phyloP scores from a whole-genome alignment of 2,329 filamentous ascomycete genomes.

The Dothideomycetes sp. region DNA sequence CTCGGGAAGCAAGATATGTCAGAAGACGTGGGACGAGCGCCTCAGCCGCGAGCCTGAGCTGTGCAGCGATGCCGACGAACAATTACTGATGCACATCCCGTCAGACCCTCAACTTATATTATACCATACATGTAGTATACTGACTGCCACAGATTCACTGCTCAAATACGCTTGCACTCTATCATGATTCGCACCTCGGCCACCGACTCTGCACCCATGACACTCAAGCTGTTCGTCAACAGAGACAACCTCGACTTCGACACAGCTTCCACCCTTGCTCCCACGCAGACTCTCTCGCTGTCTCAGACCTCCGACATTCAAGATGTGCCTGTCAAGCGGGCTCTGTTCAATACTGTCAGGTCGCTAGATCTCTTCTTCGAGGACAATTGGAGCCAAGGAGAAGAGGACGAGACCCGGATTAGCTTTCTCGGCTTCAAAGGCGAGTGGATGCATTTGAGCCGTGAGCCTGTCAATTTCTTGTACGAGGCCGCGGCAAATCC shows the following conservation, averaged over 20 bases:
- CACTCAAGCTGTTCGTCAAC: constrained; percentile 81
- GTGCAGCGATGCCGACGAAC: constrained; percentile 78
- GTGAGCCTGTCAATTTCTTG: constrained; percentile 72
- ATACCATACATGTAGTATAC: no score
- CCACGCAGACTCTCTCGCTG: constrained; percentile 68
- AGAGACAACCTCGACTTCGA: constrained; percentile 76
- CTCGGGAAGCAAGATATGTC: constrained; percentile 62
- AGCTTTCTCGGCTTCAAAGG: constrained; percentile 88
- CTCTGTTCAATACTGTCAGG: constrained; percentile 77
- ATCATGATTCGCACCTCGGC: constrained; percentile 74
- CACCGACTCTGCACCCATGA: constrained; percentile 61
- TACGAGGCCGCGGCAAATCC: constrained; percentile 95
- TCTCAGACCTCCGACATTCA: constrained; percentile 72
- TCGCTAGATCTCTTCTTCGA: constrained; percentile 77
- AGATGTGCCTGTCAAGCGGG: constrained; percentile 79
- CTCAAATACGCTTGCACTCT: constrained; percentile 84
- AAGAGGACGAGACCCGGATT: constrained; percentile 68
- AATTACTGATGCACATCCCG: constrained; percentile 88
- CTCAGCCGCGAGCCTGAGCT: constrained; percentile 63
- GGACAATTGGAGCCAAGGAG: constrained; percentile 70
- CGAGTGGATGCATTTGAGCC: constrained; percentile 78
- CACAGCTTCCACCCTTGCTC: constrained; percentile 55
- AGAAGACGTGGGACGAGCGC: constrained; percentile 86
- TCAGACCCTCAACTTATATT: no score
- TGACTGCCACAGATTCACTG: constrained; percentile 59